Conservation (phyloP, 75 land plant genomes). For the Sequoia sempervirens region DNA sequence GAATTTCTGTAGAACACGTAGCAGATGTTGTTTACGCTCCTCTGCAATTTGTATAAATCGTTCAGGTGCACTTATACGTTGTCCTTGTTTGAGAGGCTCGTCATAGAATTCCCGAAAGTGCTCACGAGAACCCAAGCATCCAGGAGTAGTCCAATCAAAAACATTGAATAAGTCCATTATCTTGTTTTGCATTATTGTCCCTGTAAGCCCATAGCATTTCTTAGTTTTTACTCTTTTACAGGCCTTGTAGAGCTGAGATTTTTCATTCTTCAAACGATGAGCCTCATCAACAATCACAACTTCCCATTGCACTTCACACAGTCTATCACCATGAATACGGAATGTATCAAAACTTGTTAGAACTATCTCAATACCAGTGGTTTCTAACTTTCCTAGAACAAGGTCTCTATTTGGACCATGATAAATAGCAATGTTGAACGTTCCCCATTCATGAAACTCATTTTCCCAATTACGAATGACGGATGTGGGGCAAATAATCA, state of each 20-base stretch:
- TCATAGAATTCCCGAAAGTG: constrained; percentile 87
- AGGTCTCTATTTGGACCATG: constrained; percentile 86
- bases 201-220: constrained; percentile 86
- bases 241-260: constrained; percentile 76
- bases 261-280: constrained; percentile 95
- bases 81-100: constrained; percentile 94
- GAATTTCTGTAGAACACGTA: constrained; percentile 53
- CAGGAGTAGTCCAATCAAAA: constrained; percentile 90
- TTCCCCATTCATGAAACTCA: constrained; percentile 88
- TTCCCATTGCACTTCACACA: constrained; percentile 70
- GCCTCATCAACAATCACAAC: constrained; percentile 91
- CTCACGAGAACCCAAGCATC: constrained; percentile 78
- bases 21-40: constrained; percentile 67
- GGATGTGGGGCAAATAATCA: constrained; percentile 85
- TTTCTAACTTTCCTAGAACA: constrained; percentile 60
- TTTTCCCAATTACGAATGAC: constrained; percentile 90
- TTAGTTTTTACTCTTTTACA: constrained; percentile 56
- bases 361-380: constrained; percentile 53
- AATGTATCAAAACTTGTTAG: constrained; percentile 94
- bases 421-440: constrained; percentile 64
- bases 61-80: constrained; percentile 87
- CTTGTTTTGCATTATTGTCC: constrained; percentile 95
- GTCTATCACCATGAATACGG: constrained; percentile 58
- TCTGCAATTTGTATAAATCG: constrained; percentile 68
- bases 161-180: constrained; percentile 87